A percentile compares a stretch with the other conserved stretches of the same genome.
Conservation (phyloP, 352 stramenopile genomes). For the Phytophthora multivora region DNA sequence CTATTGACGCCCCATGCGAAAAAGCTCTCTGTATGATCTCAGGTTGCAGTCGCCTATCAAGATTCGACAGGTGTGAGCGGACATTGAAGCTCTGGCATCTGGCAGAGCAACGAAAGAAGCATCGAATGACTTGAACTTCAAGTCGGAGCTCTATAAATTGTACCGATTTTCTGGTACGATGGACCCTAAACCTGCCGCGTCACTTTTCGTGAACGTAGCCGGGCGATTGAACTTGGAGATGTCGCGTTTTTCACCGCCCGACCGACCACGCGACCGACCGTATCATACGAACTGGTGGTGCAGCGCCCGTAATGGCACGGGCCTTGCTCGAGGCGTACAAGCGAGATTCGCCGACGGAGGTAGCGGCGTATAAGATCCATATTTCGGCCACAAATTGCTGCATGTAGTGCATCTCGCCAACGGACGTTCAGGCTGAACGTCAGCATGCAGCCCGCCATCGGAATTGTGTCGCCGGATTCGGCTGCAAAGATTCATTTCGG, state of each 20-base stretch:
- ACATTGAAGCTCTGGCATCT: neutral
- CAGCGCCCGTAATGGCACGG: neutral
- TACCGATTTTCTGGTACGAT: conserved; percentile 3
- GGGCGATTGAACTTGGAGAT: conserved; percentile 27
- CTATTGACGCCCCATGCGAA: too few species aligned
- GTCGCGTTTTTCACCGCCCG: conserved; percentile 20
- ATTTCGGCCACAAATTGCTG: neutral
- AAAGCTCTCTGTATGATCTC: too few species aligned
- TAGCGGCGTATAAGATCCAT: neutral
- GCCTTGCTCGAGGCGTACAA: neutral
- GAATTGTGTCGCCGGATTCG: neutral
- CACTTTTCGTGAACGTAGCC: conserved; percentile 7
- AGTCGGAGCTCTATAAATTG: neutral
- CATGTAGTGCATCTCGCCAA: neutral
- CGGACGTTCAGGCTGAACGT: too few species aligned
- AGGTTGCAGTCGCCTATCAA: too few species aligned
- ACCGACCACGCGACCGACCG: conserved; percentile 19
- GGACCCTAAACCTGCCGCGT: conserved; percentile 13
- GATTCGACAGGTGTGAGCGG: too few species aligned
- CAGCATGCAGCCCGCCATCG: neutral
- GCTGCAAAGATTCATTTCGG: conserved; percentile 11
- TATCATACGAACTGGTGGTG: conserved; percentile 1
- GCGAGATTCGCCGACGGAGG: conserved; percentile 3
- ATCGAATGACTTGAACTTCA: conserved; percentile 13
- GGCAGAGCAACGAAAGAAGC: neutral